Base-by-base conservation (phyloP, 495 filamentous ascomycete species). In the Aspergillus wentii region DNA sequence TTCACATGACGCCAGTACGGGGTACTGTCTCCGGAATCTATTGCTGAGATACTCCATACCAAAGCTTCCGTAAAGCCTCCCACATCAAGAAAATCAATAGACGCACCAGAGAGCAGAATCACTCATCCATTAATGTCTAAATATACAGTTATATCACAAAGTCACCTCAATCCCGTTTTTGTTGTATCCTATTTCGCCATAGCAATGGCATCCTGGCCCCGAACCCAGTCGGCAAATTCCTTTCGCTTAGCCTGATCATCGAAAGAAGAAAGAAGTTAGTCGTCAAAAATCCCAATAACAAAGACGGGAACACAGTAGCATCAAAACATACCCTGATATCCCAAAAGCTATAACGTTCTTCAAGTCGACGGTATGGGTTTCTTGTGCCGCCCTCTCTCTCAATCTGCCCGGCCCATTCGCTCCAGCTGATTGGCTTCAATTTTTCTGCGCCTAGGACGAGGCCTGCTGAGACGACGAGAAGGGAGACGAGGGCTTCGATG, bases 371-470 rank as follows among this genome's bases (percentile, higher is more conserved):
- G 44, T 69, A 80, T 30, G 76, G 74, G 37, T 72, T 70, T 35
- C 60, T 45, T 10, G 62, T 66, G 31, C 64, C 70, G 3, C 72
- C 72, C 25, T 89, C 82, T 39, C 72, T 74, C 65, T 94, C 86
- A 43, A 88, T 80, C 61, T 86, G 76, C 32, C 86, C 85, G 17
- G 85, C 85, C 87, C 87, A 94, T 41, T 83, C 80, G 16, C 79
- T 76, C 84, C 85, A 89, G 58, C 79, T 80, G 41, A 91, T 82
- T 1, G 86, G 85, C 59, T 85, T 78, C 49, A 88, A 56, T 31
- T 81, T 75, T 20, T 80, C 78, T 0, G 82, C 79, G 11, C 78
- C 76, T 1, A 84, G 55, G 3, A 91, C 86, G 4, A 91, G 67
- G 22, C 85, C 86, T 26, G 78, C 52, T 41, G 83, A 88, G 39